These are phyloP conservation scores for Citrus trifoliata DNA, from an alignment of 345 rosid species.

Conservation along the genomic window DNA sequence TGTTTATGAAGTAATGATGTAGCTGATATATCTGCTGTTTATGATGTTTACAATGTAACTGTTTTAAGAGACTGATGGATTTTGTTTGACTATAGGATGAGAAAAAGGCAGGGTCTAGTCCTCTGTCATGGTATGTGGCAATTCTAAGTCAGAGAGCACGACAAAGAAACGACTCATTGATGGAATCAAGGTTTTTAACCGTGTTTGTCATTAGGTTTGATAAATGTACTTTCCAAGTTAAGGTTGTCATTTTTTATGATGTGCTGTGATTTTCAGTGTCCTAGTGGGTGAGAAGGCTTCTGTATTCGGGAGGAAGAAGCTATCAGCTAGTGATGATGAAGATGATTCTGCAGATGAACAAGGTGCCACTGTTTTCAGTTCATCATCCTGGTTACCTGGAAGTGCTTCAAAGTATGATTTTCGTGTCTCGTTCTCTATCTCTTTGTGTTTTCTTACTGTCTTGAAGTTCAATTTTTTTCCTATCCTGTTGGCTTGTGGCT, in stretches of 20 bases:
- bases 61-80: background rate
- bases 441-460: background rate
- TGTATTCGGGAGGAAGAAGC: slow-evolving; percentile 40
- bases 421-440: slow-evolving; percentile 1
- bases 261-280: slow-evolving; percentile 49
- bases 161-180: slow-evolving; percentile 64
- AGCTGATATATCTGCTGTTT: too few relatives aligned
- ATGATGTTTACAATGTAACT: too few relatives aligned
- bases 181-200: slow-evolving; percentile 68
- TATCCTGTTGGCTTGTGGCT: background rate
- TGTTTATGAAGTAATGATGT: background rate
- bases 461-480: background rate
- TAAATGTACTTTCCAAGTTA: background rate
- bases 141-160: slow-evolving; percentile 58
- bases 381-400: slow-evolving; percentile 80
- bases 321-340: slow-evolving; percentile 55
- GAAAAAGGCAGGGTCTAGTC: slow-evolving; percentile 61
- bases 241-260: slow-evolving; percentile 5
- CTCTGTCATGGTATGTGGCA: slow-evolving; percentile 55
- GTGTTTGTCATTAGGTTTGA: background rate
- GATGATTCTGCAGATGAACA: slow-evolving; percentile 39
- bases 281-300: slow-evolving; percentile 77
- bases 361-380: slow-evolving; percentile 64
- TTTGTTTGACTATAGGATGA: slow-evolving; percentile 46
- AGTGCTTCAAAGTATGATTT: slow-evolving; percentile 50